Evolutionary conservation across 108 stramenopile genomes (phyloP).

Genomic region (Nannochloropsis salina): DNA sequence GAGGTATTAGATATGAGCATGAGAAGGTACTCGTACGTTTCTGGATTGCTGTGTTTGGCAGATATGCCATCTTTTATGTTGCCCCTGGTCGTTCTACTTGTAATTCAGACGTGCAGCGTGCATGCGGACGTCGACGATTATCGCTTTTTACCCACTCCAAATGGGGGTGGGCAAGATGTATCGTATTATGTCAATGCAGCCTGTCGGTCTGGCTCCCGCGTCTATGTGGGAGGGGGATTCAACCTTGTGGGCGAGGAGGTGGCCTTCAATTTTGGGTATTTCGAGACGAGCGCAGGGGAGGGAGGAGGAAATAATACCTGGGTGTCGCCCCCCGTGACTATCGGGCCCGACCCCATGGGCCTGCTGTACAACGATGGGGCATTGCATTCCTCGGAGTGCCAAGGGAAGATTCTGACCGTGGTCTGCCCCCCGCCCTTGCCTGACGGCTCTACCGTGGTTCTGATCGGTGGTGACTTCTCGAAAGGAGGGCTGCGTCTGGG

Average conservation of each 20-base stretch:
- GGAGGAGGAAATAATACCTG: background rate
- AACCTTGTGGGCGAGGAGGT: background rate
- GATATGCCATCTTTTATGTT: no score
- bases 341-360: slow-evolving; percentile 4
- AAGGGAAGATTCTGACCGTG: slow-evolving; percentile 5
- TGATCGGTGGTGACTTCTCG: background rate
- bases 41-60: no score
- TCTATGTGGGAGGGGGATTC: background rate
- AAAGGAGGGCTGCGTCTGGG: background rate
- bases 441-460: background rate
- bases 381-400: background rate
- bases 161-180: background rate
- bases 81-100: background rate
- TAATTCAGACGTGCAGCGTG: background rate
- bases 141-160: background rate
- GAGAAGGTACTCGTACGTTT: no score
- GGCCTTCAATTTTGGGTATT: slow-evolving; percentile 14
- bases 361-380: background rate
- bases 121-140: background rate
- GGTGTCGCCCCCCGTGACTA: background rate
- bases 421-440: slow-evolving; percentile 11
- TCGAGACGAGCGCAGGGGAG: background rate
- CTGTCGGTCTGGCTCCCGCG: background rate
- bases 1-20: no score
- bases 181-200: background rate